phyloP scores from a whole-genome alignment of 768 basidiomycete species.

The Pleurotus salmoneostramineus region DNA sequence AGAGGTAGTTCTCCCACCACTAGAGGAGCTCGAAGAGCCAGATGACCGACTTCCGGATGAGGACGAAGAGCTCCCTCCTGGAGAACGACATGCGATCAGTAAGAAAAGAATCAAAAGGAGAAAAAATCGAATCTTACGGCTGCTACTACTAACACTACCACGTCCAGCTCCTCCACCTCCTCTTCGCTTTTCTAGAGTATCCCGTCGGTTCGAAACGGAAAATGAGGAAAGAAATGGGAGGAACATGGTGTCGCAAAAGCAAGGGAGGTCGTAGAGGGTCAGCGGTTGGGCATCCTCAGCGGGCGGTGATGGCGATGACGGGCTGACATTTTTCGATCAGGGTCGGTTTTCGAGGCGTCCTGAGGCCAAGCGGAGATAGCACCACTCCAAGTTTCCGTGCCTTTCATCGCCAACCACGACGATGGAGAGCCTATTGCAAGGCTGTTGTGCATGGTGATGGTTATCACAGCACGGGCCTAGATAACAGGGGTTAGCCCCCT shows the following conservation, averaged over 20 bases:
- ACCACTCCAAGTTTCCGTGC: no score
- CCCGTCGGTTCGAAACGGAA: neutral
- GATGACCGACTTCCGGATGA: neutral
- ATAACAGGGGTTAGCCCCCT: no score
- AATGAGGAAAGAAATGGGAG: constrained; percentile 8
- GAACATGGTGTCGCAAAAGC: constrained; percentile 1
- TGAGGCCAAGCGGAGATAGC: no score
- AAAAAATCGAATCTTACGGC: neutral
- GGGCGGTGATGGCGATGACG: no score
- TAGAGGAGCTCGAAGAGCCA: neutral
- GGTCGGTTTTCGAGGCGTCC: no score
- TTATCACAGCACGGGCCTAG: no score
- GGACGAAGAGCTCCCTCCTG: neutral
- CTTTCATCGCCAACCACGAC: no score
- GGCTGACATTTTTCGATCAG: no score
- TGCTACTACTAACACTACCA: constrained; percentile 18
- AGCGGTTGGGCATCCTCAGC: no score
- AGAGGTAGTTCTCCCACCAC: neutral
- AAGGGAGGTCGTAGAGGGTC: no score
- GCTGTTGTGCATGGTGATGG: no score
- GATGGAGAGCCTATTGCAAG: no score
- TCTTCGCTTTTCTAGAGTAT: constrained; percentile 11
- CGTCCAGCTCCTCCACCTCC: constrained; percentile 20
- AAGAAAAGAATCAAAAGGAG: neutral
- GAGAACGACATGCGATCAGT: neutral